Percentiles rank a stretch among this genome's conserved stretches.
Conservation (phyloP, 176 grass and related monocot species). For the Cymbopogon citratus region DNA sequence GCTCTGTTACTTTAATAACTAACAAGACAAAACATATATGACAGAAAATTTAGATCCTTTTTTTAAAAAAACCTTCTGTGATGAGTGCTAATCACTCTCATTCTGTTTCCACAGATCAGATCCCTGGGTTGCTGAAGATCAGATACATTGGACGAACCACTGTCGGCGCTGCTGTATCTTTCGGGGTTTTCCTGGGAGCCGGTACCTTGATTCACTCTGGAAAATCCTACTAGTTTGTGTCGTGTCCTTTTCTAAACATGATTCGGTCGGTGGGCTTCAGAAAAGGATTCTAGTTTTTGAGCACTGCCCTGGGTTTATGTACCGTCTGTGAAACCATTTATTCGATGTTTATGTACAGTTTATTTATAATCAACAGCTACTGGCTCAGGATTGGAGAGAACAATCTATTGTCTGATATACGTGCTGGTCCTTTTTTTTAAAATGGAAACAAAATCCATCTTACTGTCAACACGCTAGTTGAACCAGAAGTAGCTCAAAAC, state of each 20-base stretch:
- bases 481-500: too few relatives aligned
- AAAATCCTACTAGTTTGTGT: slow-evolving; percentile 59
- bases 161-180: slow-evolving; percentile 65
- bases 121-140: slow-evolving; percentile 87
- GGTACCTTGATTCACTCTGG: slow-evolving; percentile 90
- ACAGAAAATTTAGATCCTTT: neutral
- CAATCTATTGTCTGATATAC: too few relatives aligned
- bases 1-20: neutral
- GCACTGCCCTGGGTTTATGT: neutral
- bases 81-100: neutral
- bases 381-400: neutral
- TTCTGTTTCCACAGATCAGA: slow-evolving; percentile 33
- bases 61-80: too few relatives aligned
- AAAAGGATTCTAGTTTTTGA: neutral
- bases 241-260: neutral
- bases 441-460: too few relatives aligned
- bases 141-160: slow-evolving; percentile 90
- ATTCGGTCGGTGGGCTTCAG: neutral
- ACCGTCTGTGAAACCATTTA: neutral
- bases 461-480: too few relatives aligned
- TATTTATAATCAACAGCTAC: slow-evolving; percentile 15
- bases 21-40: neutral
- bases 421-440: too few relatives aligned
- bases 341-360: slow-evolving; percentile 14
- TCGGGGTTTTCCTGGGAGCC: slow-evolving; percentile 74